Evolutionary conservation across 164 flowering plant species (phyloP), one percentile per base, ranked within the genome.

Genomic region (Berberis thunbergii): DNA sequence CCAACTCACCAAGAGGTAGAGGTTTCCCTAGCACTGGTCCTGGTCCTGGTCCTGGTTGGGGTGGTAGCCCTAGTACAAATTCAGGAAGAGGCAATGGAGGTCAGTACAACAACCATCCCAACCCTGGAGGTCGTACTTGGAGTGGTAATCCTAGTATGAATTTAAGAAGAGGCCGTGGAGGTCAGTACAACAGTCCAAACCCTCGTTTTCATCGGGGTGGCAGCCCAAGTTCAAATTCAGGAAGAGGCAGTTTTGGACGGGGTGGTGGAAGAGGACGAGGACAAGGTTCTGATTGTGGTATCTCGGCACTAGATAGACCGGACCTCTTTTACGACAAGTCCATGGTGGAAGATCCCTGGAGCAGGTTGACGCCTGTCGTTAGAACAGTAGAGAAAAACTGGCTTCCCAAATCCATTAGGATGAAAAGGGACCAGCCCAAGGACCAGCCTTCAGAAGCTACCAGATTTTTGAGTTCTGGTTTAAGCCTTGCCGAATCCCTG

Each of bases 331-430:
- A 78, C 61, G 58, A 71, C 52, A 77, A 70, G 69, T 86, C 91
- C 64, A 88, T 91, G 96, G 61, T 84, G 4, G 97, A 83, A 69
- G 97, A 91, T 54, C 97, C 97, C 7, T 88, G 96, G 97, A 71
- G 77, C 73, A 53, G 48, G 42, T 60, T 91, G 75, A 65, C 69
- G 62, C 96, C 97, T 69, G 70, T 82, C 13, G 41, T 78, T 43
- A 79, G 85, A 81, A 53, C 9, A 43, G 13, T 49, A 49, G 61
- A 41, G 46, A 72, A 61, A 49, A 70, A 80, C 61, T 76, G 83
- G 88, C 78, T 77, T 68, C 80, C 81, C 7, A 70, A 77, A 59
- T 84, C 89, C 6, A 48, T 80, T 49, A 57, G 67, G 59, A 65
- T 50, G 68, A 81, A 85, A 61, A 82, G 73, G 43, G 63, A 79